phyloP scores from a whole-genome alignment of 768 basidiomycete species.

The Gloeostereum incarnatum region DNA sequence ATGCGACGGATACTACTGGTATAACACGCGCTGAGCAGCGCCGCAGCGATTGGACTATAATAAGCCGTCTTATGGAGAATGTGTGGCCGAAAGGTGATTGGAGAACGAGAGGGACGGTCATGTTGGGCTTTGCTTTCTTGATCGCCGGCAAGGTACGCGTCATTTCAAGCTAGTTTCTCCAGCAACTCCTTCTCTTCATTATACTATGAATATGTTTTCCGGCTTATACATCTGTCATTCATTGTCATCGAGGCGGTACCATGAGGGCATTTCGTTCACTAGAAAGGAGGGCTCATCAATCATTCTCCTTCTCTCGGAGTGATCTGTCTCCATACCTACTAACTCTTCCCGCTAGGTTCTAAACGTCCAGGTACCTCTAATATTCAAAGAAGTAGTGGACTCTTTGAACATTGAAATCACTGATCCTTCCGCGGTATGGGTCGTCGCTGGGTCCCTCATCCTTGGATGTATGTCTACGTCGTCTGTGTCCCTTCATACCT shows the following conservation, averaged over 20 bases:
- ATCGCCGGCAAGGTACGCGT: constrained; percentile 71
- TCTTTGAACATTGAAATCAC: constrained; percentile 78
- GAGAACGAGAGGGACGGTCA: constrained; percentile 72
- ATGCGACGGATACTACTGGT: too few species aligned
- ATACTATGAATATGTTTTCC: too few species aligned
- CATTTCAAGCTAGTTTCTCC: constrained; percentile 2
- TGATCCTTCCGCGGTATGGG: constrained; percentile 72
- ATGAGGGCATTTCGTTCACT: too few species aligned
- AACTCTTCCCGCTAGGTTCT: constrained; percentile 53
- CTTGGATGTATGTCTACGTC: constrained; percentile 67
- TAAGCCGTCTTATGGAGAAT: constrained; percentile 74
- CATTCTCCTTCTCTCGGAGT: too few species aligned
- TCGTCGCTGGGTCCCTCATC: constrained; percentile 83
- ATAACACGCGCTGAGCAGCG: constrained; percentile 40
- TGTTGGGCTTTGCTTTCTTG: constrained; percentile 74
- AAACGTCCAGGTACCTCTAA: constrained; percentile 96
- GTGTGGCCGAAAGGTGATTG: constrained; percentile 90
- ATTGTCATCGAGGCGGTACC: too few species aligned
- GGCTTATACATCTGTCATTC: too few species aligned
- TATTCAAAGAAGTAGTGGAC: constrained; percentile 92
- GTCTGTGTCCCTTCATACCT: constrained; percentile 1
- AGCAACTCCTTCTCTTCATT: too few species aligned
- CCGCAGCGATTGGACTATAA: constrained; percentile 77
- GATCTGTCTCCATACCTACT: not conserved
- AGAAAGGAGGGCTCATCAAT: too few species aligned